Base-by-base conservation (phyloP, 2,329 filamentous ascomycete genomes). In the Hymenoscyphus albidus region DNA sequence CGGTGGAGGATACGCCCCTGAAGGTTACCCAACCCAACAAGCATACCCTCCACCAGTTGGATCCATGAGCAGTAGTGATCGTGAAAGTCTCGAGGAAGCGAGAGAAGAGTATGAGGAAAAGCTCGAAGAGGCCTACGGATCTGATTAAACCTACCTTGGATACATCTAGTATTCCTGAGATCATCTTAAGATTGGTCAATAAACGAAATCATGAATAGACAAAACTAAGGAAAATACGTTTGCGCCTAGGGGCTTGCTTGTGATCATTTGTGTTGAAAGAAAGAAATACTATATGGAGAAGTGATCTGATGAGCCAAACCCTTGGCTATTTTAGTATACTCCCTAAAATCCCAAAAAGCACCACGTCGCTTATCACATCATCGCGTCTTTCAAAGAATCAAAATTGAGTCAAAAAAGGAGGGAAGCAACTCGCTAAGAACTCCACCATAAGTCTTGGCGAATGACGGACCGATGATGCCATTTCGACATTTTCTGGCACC, bases 31-130 rank as follows among this genome's bases (percentile, higher is more conserved):
- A 57, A 31, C 54, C 16, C 61, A 62, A 22, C 75, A 74, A 51
- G 51, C 42, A 10, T 57, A 64, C 16, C 42, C 63, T n/a, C 66
- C 66, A 14, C 59, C 65, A 14, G 64, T 59, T 58, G 62, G 66
- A 66, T 62, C 61, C 5, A 40, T 62, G 59, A 83, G 78, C 74
- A 85, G 79, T 69, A 85, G 82, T 66, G 82, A 83, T 65, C 72
- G 77, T 3, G 78, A 86, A 73, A 80, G 80, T 62, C 74, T 84
- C 3, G 80, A 84, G 66, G 83, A 86, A 71, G 81, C 81, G 4
- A 78, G 82, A 63, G 76, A 81, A 67, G 18, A 51, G 18, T 51
- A 51, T 27, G 44, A 51, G 44, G 44, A 51, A 12, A 6, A 51
- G 14, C 18, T 51, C n/a, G 80, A 82, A 68, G 81, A 80, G 61